phyloP scores from a whole-genome alignment of 164 flowering plant species.

The Aristolochia fimbriata region DNA sequence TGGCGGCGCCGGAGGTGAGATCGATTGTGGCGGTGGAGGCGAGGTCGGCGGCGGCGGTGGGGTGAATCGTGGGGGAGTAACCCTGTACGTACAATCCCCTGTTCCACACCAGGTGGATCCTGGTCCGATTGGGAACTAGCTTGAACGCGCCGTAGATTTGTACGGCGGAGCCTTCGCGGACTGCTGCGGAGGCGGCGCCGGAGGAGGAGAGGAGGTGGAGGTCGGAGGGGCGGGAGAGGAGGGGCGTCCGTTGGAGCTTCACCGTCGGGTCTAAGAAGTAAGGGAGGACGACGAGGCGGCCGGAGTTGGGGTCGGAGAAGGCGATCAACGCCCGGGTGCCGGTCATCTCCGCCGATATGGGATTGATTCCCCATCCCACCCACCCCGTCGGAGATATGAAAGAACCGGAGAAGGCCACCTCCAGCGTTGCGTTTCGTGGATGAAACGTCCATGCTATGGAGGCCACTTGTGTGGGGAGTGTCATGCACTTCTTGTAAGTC shows the following conservation, averaged over 20 bases:
- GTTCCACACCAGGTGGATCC: slow-evolving; percentile 72
- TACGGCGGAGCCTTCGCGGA: slow-evolving; percentile 56
- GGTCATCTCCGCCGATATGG: slow-evolving; percentile 61
- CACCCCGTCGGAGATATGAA: slow-evolving; percentile 97
- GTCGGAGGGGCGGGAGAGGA: slow-evolving; percentile 73
- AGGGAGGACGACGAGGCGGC: slow-evolving; percentile 56
- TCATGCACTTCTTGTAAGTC: slow-evolving; percentile 62
- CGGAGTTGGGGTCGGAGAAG: slow-evolving; percentile 80
- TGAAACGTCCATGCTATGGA: slow-evolving; percentile 85
- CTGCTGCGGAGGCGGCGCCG: slow-evolving; percentile 37
- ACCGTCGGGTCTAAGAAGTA: slow-evolving; percentile 69
- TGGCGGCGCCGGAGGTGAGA: slow-evolving; percentile 36
- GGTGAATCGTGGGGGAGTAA: slow-evolving; percentile 94
- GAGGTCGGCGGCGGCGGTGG: slow-evolving; percentile 61
- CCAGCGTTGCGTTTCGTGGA: slow-evolving; percentile 62
- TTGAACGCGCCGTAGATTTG: slow-evolving; percentile 59
- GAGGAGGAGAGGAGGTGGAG: slow-evolving; percentile 64
- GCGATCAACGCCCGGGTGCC: slow-evolving; percentile 73
- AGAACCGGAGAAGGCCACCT: slow-evolving; percentile 64
- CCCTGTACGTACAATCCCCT: slow-evolving; percentile 91
- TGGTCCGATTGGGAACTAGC: slow-evolving; percentile 41
- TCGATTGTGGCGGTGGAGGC: slow-evolving; percentile 59
- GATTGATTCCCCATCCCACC: slow-evolving; percentile 94
- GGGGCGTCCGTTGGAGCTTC: slow-evolving; percentile 58
- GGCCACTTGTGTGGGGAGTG: slow-evolving; percentile 76